A percentile compares a stretch with the other conserved stretches of the same genome.
These are phyloP conservation scores for Centaurea solstitialis DNA, from an alignment of 129 eudicot species.

Conservation along the genomic window DNA sequence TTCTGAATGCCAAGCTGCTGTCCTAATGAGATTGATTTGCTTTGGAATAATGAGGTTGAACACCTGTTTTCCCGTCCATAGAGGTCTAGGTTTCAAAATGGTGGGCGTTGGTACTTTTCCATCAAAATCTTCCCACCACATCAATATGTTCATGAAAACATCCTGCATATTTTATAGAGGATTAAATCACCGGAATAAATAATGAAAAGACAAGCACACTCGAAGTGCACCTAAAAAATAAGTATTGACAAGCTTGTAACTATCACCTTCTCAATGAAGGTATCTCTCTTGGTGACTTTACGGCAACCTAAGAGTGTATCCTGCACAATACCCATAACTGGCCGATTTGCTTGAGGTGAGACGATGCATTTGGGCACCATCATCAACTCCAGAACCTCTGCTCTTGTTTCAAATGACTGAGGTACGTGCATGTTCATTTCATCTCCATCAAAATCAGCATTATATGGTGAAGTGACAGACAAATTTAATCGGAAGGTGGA, in stretches of 20 bases:
- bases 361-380: conserved; percentile 99
- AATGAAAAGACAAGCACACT: background rate
- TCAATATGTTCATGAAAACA: conserved; percentile 92
- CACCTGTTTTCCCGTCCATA: conserved; percentile 98
- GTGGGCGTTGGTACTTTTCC: conserved; percentile 96
- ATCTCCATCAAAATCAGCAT: conserved; percentile 99
- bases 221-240: background rate
- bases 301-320: conserved; percentile 96
- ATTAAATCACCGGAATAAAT: background rate
- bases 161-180: conserved; percentile 45
- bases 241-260: background rate
- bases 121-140: conserved; percentile 99
- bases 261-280: conserved; percentile 93
- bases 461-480: conserved; percentile 95
- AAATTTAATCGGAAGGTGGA: conserved; percentile 93
- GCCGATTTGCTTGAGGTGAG: conserved; percentile 93
- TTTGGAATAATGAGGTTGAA: conserved; percentile 93
- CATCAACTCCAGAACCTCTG: conserved; percentile 94
- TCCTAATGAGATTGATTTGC: conserved; percentile 85
- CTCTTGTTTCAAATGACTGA: conserved; percentile 97
- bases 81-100: conserved; percentile 92
- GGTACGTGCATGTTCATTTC: conserved; percentile 99
- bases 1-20: conserved; percentile 92
- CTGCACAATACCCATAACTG: conserved; percentile 99
- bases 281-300: conserved; percentile 93